Base-by-base conservation (phyloP, 2,329 filamentous ascomycete genomes). In the Neopestalotiopsis sp. region DNA sequence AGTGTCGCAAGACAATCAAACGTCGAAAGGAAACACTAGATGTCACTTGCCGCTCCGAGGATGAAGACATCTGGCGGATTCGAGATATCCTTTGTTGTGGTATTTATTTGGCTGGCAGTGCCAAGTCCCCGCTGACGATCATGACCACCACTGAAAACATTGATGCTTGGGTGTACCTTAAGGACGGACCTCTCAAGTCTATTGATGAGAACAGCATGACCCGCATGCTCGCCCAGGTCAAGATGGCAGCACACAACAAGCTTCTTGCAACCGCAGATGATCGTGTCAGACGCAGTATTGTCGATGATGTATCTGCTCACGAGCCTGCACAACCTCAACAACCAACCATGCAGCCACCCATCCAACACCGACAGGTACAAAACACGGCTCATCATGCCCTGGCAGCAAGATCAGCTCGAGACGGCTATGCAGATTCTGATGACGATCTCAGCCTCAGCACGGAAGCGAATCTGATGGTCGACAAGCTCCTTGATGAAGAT, bases 81-180 rank as follows among this genome's bases (percentile, higher is more conserved):
- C 76, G 87, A 61, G 85, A 87, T 62, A 81, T 85, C 61, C 77
- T 86, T 14, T 82, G 81, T 63, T 86, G 84, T 70, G 86, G 83
- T 17, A 81, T 85, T 60, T 83, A 84, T 67, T 74, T 88, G 57
- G 82, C 82, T 12, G 80, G 82, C 58, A 82, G 84, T 28, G 69
- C 71, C 1, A 72, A 73, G 24, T 81, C 82, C 34, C 84, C 85
- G 0, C 68, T 87, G n/a, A 69, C 71, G 10, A 68, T 79, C 45
- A 71, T 67, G 6, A 68, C 49, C 13, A 67, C 40, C 6, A 40
- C 42, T 17, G 28, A 68, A 20, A 67, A 72, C 7, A 28, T 71
- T 40, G 75, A 75, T 67, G 71, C 69, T 17, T 79, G 77, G 77
- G 58, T 72, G 60, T 77, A 72, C 57, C 69, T 68, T 17, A 74